Base-by-base conservation (phyloP, 805 yeast genomes). In the Candida ulmi region DNA sequence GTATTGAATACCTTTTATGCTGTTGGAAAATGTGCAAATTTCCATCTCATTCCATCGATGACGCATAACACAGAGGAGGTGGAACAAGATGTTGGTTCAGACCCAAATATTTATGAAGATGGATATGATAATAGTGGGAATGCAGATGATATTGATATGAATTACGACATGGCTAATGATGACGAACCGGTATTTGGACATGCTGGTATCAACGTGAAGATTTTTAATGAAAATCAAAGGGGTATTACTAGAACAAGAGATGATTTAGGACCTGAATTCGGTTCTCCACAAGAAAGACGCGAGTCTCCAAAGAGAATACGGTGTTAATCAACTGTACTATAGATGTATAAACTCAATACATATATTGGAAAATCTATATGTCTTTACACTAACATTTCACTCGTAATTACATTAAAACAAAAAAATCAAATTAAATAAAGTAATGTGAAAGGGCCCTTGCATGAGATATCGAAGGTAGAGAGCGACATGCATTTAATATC, bases 1-100 rank as follows among this genome's bases (percentile, higher is more conserved):
- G 65, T 68, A 2, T 48, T 45, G 11, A 58, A 57, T 37, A 60
- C 69, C 18, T 66, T 61, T 43, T 52, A 56, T 15, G 69, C 70
- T 4, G 37, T 69, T 15, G 53, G 63, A 3, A 51, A 54, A 24
- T 68, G 71, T 32, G 46, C 45, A 0, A 41, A 50, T 5, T 38
- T 55, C 19, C 48, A 37, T 18, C 16, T 24, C 6, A 28, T 38
- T 2, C 48, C 38, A 9, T 29, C 24, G 4, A 13, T 13, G 17
- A 25, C 3, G 8, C 28, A 27, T 33, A 15, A n/a, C 11, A 31
- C 28, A 9, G 43, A 43, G n/a, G 29, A 17, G 11, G 41, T 21
- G 11, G 47, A 43, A 2, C 33, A 32, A 17, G 37, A 34, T 26
- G 27, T 25, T 2, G 38, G 36, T 1, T 24, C 31, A 7, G 37